Evolutionary conservation across 495 filamentous ascomycete species (phyloP), one percentile per base, ranked within the genome.

Genomic region (Hypoxylon fuscum): DNA sequence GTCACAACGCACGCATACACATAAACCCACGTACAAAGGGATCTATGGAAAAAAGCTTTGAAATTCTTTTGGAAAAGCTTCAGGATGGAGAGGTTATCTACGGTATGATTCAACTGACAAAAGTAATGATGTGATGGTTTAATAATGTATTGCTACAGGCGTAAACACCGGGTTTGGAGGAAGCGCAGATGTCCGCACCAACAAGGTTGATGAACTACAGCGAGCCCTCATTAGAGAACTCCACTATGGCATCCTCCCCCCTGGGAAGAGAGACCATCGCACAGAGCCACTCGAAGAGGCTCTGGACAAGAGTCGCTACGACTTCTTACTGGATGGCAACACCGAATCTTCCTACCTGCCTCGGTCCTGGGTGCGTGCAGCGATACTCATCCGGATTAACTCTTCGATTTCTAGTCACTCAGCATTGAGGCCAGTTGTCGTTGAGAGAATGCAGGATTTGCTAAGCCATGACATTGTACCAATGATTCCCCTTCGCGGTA

Each of bases 141-240:
- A 15, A 38, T 4, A n/a, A n/a, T 38, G 5, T 12, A 6, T 38
- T 14, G 12, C 35, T 38, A 38, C n/a, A 38, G 82, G 82, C 1
- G 83, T 89, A 31, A 88, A 83, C 45, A 88, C 87, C 2, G 87
- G 86, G 17, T 88, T 87, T 42, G 87, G 87, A 11, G 87, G 86
- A 18, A 87, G 81, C 57, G 86, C 86, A 18, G 83, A 87, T 55
- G 78, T 80, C 0, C 76, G 83, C 1, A 79, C 73, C 2, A 48
- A 82, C 71, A 41, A 79, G 3, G 49, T 74, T 12, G 70, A 72
- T 18, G 70, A 56, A 7, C 74, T 89, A 10, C 86, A 88, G 63
- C 71, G 68, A 10, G 76, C 79, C 0, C 66, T 86, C 1, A 66
- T 85, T 5, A 84, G 86, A 68, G 79, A 80, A 42, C 79, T 81